A percentile compares a stretch with the other conserved stretches of the same genome.
Evolutionary conservation across 2,329 filamentous ascomycete species (phyloP).

Genomic region (Pestalotiopsis sp.): DNA sequence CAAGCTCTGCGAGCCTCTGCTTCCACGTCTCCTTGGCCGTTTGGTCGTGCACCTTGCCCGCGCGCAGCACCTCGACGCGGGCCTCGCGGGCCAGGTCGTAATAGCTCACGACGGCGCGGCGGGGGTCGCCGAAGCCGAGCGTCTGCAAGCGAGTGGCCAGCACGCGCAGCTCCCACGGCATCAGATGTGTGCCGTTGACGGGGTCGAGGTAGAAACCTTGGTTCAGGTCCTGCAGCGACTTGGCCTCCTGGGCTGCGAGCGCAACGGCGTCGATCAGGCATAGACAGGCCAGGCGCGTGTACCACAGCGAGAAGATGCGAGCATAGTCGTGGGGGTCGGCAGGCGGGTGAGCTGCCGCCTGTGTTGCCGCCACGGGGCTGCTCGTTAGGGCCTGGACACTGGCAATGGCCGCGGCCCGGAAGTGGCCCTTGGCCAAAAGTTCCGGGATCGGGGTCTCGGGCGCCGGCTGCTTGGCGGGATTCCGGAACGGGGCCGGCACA

Average conservation of each 20-base stretch:
- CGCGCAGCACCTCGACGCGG: constrained; percentile 58
- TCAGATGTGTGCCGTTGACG: constrained; percentile 62
- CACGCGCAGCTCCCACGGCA: constrained; percentile 86
- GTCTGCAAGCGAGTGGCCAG: constrained; percentile 83
- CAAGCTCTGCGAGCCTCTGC: constrained; percentile 72
- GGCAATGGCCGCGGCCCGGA: constrained; percentile 75
- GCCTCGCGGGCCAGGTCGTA: constrained; percentile 87
- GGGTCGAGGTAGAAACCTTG: constrained; percentile 59
- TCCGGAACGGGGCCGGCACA: constrained; percentile 68
- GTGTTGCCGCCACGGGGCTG: constrained; percentile 38
- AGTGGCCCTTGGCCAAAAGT: constrained; percentile 75
- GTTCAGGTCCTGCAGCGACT: constrained; percentile 65
- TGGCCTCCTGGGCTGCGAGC: constrained; percentile 70
- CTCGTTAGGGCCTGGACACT: constrained; percentile 64
- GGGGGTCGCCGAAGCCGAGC: constrained; percentile 81
- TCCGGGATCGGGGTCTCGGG: constrained; percentile 66
- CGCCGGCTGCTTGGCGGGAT: constrained; percentile 65
- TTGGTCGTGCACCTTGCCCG: constrained; percentile 47
- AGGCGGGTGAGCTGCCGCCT: constrained; percentile 33
- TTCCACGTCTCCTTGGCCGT: constrained; percentile 70
- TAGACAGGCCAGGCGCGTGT: constrained; percentile 80
- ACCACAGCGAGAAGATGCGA: constrained; percentile 76
- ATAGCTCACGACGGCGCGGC: constrained; percentile 85
- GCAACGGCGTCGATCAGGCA: constrained; percentile 74
- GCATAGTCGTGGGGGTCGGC: constrained; percentile 59